Evolutionary conservation across 2,329 filamentous ascomycete species (phyloP), one percentile per base, ranked within the genome.

Genomic region (Coniella lustricola): DNA sequence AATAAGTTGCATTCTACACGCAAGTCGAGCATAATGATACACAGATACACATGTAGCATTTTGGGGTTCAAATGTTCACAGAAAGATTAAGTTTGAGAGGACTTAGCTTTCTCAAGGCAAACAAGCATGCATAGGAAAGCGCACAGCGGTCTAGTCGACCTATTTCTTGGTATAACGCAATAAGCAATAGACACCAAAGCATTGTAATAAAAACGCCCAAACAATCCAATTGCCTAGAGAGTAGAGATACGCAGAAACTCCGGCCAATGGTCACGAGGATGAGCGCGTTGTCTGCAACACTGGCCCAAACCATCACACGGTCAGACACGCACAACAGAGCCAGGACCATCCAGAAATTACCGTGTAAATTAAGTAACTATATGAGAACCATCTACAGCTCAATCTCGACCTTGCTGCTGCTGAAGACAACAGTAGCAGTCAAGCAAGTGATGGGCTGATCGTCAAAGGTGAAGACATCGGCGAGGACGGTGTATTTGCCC

Each of bases 401-500:
- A 32, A 46, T 34, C 48, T 51, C 51, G 39, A 17, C 47, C 34
- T 51, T 46, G 40, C 4, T 33, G 57, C 67, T 65, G 48, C 67
- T 69, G 63, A 93, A 91, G 38, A 68, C 63, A 50, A 93, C 81
- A 7, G 73, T 77, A 18, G 90, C 90, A 48, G 84, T 84, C 62
- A 98, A 75, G 70, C 93, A 98, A 52, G 90, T 95, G 55, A 98
- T 85, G 62, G 81, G 82, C 55, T 82, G 73, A 49, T 79, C 74
- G 44, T 94, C 82, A 52, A 73, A 75, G 57, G 80, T 89, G 68
- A 81, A 85, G 42, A 94, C 91, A 63, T 97, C 87, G 36, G 91
- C 93, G 34, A 84, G 70, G 32, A 98, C 93, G 16, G 79, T 86
- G 76, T 96, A 98, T 62, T 82, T 90, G 64, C 90, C 93, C 89